Base-by-base conservation (phyloP, 2,329 filamentous ascomycete genomes). In the Boeremia lycopersici region DNA sequence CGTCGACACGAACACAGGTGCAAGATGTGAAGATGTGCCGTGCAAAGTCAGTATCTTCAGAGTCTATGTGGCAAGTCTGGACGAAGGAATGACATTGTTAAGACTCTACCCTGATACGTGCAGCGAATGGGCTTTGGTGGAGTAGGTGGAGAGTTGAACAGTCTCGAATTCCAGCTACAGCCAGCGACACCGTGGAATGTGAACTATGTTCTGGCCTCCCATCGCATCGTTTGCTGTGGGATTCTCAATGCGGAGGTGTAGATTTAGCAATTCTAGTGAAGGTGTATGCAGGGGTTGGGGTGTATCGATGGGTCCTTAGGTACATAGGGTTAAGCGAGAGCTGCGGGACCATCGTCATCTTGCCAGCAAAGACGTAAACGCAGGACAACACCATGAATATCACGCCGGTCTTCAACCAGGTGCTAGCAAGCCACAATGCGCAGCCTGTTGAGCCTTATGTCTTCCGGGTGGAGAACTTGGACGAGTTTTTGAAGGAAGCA, bases 401-500 rank as follows among this genome's bases (percentile, higher is more conserved):
- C 56, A 91, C 89, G 8, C 78, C 85, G 33, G 72, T 82, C 39
- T 88, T 93, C 77, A 87, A 91, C 72, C 80, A 87, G 72, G 81
- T 89, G 41, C 82, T 93, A 23, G 82, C 82, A 67, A 77, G 81
- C 64, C 84, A 84, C 58, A 77, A 84, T 74, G 82, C 82, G 39
- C 77, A 78, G 26, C 76, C 80, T 7, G 80, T 82, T 11, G 61
- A 82, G 76, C 64, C 73, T 50, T 72, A 77, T 56, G 69, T 68
- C 10, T 78, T 75, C 58, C 71, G 72, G 55, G 66, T 75, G 46
- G 70, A 71, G 41, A 67, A 70, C 48, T 83, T 95, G 45, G 90
- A 97, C 73, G 89, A 89, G 67, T 99, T 98, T 72, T 80, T 98
- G 30, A 92, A 93, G 71, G 93, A 98, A 77, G 95, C 95, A 48